Percentiles rank a stretch among this genome's conserved stretches.
Conservation (phyloP, 106 monocot species). For the Alisma plantagoaquatica region DNA sequence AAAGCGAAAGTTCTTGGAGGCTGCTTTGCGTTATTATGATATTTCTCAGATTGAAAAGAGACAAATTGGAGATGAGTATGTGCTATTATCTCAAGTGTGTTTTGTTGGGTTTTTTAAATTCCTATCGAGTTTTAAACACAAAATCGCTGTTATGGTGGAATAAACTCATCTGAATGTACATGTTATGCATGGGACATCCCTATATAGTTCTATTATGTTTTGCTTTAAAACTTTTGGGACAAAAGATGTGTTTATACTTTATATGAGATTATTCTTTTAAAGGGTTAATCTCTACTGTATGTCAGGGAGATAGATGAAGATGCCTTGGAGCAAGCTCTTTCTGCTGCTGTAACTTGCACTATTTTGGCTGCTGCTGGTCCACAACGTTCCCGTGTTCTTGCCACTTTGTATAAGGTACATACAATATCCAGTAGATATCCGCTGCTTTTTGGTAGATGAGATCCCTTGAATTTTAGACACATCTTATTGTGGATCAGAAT, state of each 20-base stretch:
- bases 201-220: no score
- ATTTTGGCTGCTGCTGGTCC: conserved; percentile 98
- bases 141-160: no score
- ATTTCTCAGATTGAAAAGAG: conserved; percentile 98
- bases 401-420: conserved; percentile 93
- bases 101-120: not conserved
- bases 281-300: not conserved
- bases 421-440: no score
- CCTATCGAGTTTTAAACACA: no score
- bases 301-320: conserved; percentile 87
- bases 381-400: conserved; percentile 89
- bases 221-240: no score
- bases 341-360: conserved; percentile 95
- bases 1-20: conserved; percentile 94
- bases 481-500: no score
- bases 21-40: conserved; percentile 96
- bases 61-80: conserved; percentile 94
- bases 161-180: no score
- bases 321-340: conserved; percentile 87
- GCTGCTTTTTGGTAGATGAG: no score
- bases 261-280: not conserved
- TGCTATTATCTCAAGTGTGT: not conserved
- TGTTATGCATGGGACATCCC: no score
- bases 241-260: no score
- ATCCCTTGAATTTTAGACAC: no score